Evolutionary conservation across 106 monocot species (phyloP).

Genomic region (Acorus calamus): DNA sequence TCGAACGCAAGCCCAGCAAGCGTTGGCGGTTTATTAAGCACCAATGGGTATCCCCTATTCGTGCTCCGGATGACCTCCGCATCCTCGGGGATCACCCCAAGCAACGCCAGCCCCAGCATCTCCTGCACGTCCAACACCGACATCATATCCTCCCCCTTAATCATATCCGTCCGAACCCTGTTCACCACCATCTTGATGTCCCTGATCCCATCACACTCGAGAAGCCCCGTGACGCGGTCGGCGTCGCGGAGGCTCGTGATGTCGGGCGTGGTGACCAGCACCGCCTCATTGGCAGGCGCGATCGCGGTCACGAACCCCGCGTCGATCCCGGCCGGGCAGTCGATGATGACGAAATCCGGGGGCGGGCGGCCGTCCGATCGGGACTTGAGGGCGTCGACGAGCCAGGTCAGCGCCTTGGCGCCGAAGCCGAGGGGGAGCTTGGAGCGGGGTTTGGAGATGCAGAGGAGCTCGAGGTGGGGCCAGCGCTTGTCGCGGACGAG

Average conservation of each 20-base stretch:
- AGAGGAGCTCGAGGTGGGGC: constrained; percentile 53
- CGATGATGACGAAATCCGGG: constrained; percentile 82
- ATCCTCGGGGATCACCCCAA: constrained; percentile 90
- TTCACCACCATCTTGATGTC: constrained; percentile 97
- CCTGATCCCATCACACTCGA: constrained; percentile 87
- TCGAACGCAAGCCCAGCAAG: constrained; percentile 81
- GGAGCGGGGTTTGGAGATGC: constrained; percentile 65
- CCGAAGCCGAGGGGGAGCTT: constrained; percentile 69
- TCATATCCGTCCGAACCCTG: constrained; percentile 67
- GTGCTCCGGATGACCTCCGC: constrained; percentile 91
- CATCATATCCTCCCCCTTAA: constrained; percentile 94
- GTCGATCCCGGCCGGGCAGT: constrained; percentile 91
- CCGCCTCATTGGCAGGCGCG: constrained; percentile 81
- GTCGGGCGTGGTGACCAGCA: constrained; percentile 87
- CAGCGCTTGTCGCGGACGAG: constrained; percentile 58
- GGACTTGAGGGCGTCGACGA: constrained; percentile 55
- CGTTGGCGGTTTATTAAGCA: constrained; percentile 65
- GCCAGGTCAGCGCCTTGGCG: constrained; percentile 52
- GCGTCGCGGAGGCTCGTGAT: constrained; percentile 85
- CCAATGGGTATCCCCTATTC: constrained; percentile 73
- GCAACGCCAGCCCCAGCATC: constrained; percentile 77
- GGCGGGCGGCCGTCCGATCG: constrained; percentile 3
- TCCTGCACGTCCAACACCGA: constrained; percentile 93
- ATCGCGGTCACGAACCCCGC: constrained; percentile 93
- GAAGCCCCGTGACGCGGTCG: constrained; percentile 79